A percentile compares a stretch with the other conserved stretches of the same genome.
Conservation (phyloP, 2,329 filamentous ascomycete species). For the Cladophialophora psammophila region DNA sequence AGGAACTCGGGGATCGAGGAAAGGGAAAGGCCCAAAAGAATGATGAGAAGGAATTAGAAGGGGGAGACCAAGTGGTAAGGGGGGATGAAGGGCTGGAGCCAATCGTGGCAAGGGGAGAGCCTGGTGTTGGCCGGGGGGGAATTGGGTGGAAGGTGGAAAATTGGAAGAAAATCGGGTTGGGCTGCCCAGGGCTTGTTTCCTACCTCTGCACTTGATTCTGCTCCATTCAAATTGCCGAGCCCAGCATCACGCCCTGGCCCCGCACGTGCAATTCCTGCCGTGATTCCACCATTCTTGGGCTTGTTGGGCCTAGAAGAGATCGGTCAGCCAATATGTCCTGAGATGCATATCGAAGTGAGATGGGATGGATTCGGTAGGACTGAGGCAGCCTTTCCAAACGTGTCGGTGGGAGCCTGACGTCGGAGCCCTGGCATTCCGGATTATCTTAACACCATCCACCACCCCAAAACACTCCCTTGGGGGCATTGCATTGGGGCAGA, state of each 20-base stretch:
- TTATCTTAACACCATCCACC: conserved; percentile 2
- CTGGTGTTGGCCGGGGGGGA: conserved; percentile 1
- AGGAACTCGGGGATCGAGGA: neutral
- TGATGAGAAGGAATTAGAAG: conserved; percentile 17
- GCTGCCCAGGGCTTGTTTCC: conserved; percentile 41
- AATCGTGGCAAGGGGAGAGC: conserved; percentile 27
- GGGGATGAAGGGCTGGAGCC: conserved; percentile 19
- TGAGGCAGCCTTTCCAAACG: neutral
- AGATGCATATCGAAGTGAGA: neutral
- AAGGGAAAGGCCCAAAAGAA: conserved; percentile 11
- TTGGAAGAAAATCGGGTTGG: conserved; percentile 23
- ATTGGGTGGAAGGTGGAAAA: conserved; percentile 18
- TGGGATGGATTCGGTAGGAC: neutral
- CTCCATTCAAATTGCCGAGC: conserved; percentile 33
- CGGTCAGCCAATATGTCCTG: conserved; percentile 21
- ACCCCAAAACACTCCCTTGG: neutral
- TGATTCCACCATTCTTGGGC: conserved; percentile 40
- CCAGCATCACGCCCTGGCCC: conserved; percentile 35
- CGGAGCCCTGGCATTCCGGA: neutral
- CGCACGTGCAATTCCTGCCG: conserved; percentile 41
- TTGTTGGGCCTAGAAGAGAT: conserved; percentile 39
- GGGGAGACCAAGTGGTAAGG: conserved; percentile 9
- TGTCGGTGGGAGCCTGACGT: neutral
- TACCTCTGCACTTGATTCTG: conserved; percentile 56
- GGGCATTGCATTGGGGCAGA: conserved; percentile 3